Base-by-base conservation (phyloP, 139 green algal genomes). In the Tetradesmus obliquus region DNA sequence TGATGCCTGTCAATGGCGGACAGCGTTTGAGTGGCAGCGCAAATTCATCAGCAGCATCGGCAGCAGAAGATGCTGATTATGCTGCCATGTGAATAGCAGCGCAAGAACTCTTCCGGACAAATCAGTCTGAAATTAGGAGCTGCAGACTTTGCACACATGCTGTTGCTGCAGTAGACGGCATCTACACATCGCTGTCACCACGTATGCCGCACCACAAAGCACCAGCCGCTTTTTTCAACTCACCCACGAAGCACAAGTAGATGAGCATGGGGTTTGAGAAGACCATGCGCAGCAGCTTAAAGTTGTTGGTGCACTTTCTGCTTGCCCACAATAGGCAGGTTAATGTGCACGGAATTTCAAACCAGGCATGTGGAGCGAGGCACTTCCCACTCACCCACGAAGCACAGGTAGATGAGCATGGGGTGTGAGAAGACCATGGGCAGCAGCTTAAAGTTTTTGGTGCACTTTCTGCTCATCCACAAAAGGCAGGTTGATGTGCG, bases 201-300 rank as follows among this genome's bases (percentile, higher is more conserved):
- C 32, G 32, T 1, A 45, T 45, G 32, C 32, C 32, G 0, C 0
- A 45, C 32, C 32, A 0, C 32, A 45, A 0, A 45, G 32, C 32
- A 45, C 32, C 32, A 45, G 32, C 32, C 32, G 32, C 32, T 45
- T 45, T 45, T 45, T 45, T 45, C 32, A 45, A 66, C 57, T 66
- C 57, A 66, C 57, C 84, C 20, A 91, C 74, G 51, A 84, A 55
- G 6, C 51, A 76, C 3, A 93, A 12, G 51, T 83, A 80, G 32
- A 79, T 74, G 7, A 93, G 79, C 84, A 81, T 12, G 12, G 90
- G 71, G 74, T 93, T 93, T 6, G 72, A 60, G 32, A 91, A 3
- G n/a, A 62, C 84, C 10, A 74, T 57, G 19, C 54, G 32, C 22
- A 93, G 55, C 19, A 93, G 84, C 66, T 88, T 88, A 2, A 88